Evolutionary conservation across 352 stramenopile species (phyloP).

Genomic region (Pythium brachiatum): DNA sequence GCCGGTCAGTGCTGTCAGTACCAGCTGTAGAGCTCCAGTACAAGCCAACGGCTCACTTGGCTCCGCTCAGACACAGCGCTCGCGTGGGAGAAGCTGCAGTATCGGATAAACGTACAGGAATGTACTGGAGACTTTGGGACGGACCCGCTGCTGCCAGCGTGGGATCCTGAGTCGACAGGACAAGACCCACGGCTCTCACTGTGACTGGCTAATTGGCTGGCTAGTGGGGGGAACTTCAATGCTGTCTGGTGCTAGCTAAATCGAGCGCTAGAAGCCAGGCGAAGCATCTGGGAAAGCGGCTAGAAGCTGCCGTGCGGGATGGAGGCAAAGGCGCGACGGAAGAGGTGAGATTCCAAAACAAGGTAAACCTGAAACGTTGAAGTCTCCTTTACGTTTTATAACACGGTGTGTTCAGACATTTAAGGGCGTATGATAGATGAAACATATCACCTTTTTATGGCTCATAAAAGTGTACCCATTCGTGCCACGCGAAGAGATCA

Average conservation of each 20-base stretch:
- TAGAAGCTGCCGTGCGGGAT: conserved; percentile 8
- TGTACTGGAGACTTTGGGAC: neutral
- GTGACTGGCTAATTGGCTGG: neutral
- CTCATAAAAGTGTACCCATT: neutral
- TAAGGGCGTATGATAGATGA: no score
- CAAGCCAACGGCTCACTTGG: conserved; percentile 5
- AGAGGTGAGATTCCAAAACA: conserved; percentile 3
- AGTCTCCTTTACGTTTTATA: neutral
- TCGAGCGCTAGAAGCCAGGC: conserved; percentile 23
- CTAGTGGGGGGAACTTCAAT: neutral
- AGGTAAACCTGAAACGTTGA: conserved; percentile 6
- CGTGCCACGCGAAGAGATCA: neutral
- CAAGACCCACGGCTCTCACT: neutral
- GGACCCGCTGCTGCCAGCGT: neutral
- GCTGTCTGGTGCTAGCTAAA: neutral
- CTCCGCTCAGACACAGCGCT: neutral
- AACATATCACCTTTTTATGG: neutral
- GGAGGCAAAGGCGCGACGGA: neutral
- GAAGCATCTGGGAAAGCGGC: conserved; percentile 18
- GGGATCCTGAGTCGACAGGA: neutral
- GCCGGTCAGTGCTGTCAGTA: neutral
- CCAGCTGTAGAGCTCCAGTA: neutral
- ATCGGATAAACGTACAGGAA: neutral
- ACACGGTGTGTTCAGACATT: neutral
- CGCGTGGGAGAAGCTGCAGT: neutral